These are phyloP conservation scores for Saksenaea oblongispora DNA, from an alignment of 371 early-diverging fungal genomes.

Conservation along the genomic window DNA sequence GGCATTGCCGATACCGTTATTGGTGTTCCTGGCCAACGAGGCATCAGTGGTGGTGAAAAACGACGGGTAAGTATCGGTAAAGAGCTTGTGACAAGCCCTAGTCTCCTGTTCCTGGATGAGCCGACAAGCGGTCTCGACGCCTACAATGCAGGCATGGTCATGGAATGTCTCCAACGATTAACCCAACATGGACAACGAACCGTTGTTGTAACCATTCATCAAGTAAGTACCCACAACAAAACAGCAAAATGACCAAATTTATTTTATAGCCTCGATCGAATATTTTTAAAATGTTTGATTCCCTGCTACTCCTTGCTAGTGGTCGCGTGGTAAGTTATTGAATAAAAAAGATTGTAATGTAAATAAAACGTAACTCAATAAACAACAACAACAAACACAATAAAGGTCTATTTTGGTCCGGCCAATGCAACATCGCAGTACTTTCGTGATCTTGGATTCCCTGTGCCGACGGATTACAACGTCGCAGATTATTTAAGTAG, in stretches of 20 bases:
- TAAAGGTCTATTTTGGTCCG: slow-evolving; percentile 63
- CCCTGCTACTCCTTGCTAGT: slow-evolving; percentile 72
- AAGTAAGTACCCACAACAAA: slow-evolving; percentile 19
- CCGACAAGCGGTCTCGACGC: slow-evolving; percentile 93
- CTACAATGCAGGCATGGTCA: slow-evolving; percentile 79
- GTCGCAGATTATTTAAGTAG: slow-evolving; percentile 77
- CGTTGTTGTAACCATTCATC: slow-evolving; percentile 83
- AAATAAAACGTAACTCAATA: neutral
- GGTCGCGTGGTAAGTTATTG: slow-evolving; percentile 56
- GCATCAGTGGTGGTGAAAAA: slow-evolving; percentile 95
- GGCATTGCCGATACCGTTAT: slow-evolving; percentile 66
- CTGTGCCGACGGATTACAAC: slow-evolving; percentile 79
- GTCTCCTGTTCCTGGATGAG: slow-evolving; percentile 86
- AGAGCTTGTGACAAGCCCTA: slow-evolving; percentile 83
- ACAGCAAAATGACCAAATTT: neutral
- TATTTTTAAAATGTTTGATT: slow-evolving; percentile 80
- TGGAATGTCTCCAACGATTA: slow-evolving; percentile 68
- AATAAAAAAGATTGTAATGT: neutral
- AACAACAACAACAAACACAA: neutral
- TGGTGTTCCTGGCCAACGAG: slow-evolving; percentile 68
- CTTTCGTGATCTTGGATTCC: slow-evolving; percentile 60
- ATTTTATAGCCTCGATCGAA: slow-evolving; percentile 84
- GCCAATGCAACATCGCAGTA: slow-evolving; percentile 41
- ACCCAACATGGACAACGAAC: slow-evolving; percentile 68
- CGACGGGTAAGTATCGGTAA: slow-evolving; percentile 92